Conservation (phyloP, 2,329 filamentous ascomycete genomes). For the Pseudogymnoascus sp. region DNA sequence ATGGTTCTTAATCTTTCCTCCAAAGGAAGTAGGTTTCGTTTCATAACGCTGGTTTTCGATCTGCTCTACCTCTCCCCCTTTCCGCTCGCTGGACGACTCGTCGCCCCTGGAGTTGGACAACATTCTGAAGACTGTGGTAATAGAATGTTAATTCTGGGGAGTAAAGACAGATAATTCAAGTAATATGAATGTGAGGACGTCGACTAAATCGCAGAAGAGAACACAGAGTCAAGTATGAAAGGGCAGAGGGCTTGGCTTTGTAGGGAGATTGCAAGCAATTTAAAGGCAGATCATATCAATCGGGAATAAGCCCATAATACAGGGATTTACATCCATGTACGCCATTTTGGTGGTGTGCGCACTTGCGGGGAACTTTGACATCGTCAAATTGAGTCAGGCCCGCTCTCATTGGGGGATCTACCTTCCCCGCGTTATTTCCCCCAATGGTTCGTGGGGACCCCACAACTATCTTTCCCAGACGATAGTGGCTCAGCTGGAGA, state of each 20-base stretch:
- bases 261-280: not conserved
- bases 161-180: not conserved
- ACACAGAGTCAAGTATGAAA: not conserved
- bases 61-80: constrained; percentile 15
- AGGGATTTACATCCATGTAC: not conserved
- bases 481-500: not conserved
- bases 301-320: not conserved
- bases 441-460: not conserved
- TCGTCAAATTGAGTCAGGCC: not conserved
- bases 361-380: not conserved
- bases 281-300: not conserved
- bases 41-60: constrained; percentile 12
- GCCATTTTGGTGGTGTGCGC: not conserved
- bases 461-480: not conserved
- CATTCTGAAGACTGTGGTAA: not conserved
- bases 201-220: not conserved
- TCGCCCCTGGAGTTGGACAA: not conserved
- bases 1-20: constrained; percentile 25
- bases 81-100: not conserved
- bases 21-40: constrained; percentile 7
- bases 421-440: not conserved
- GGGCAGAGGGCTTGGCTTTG: not conserved
- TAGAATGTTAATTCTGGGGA: not conserved
- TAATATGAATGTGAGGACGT: not conserved
- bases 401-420: not conserved